phyloP scores from a whole-genome alignment of 768 basidiomycete species.

The Vishniacozyma victoriae region DNA sequence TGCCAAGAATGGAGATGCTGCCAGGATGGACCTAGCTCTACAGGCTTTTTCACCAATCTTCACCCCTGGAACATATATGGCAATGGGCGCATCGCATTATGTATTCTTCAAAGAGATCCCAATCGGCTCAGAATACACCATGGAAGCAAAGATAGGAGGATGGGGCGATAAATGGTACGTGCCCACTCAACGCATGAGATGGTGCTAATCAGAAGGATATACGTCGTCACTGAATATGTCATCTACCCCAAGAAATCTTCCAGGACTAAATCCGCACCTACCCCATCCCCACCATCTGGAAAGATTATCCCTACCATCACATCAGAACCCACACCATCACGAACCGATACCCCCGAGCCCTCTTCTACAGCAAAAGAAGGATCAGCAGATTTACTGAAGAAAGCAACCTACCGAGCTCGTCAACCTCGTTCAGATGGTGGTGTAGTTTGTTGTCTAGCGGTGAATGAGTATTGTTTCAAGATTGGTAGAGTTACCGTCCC shows the following conservation, averaged over 20 bases:
- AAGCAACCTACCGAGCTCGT: constrained; percentile 4
- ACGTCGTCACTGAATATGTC: constrained; percentile 43
- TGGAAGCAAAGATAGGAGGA: constrained; percentile 43
- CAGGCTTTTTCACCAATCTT: constrained; percentile 29
- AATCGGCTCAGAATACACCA: constrained; percentile 36
- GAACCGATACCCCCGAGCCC: constrained; percentile 3
- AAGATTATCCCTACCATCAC: constrained; percentile 9
- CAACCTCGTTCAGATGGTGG: constrained; percentile 29
- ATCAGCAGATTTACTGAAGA: not conserved
- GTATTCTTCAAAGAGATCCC: constrained; percentile 48
- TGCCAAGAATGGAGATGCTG: constrained; percentile 31
- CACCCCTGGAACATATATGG: constrained; percentile 27
- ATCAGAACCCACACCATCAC: constrained; percentile 3
- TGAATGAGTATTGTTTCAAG: constrained; percentile 39
- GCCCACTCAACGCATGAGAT: not conserved
- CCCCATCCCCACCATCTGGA: not conserved
- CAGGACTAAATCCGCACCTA: constrained; percentile 1
- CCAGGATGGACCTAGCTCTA: constrained; percentile 31
- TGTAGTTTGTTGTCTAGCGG: constrained; percentile 30
- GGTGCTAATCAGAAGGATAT: constrained; percentile 24
- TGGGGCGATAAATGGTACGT: constrained; percentile 47
- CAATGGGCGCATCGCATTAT: constrained; percentile 36
- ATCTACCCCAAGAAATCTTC: constrained; percentile 38
- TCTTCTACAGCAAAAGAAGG: not conserved
- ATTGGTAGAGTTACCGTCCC: constrained; percentile 38